Base-by-base conservation (phyloP, 208 protist genomes). In the Crithidia bombi region DNA sequence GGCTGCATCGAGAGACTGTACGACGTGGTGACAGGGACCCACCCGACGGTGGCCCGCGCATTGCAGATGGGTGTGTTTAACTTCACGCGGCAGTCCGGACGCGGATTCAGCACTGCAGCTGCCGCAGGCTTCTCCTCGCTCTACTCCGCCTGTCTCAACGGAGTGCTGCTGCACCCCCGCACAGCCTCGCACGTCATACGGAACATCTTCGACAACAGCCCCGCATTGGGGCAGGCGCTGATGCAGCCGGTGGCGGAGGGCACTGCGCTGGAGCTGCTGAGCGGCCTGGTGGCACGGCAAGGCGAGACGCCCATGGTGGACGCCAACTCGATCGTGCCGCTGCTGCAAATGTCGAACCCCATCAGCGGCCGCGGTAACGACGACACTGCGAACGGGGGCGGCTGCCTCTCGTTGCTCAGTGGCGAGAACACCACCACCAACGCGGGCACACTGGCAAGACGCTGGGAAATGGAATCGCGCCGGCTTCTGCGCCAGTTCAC, bases 121-220 rank as follows among this genome's bases (percentile, higher is more conserved):
- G 5, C 55, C 0, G 17, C 36, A 3, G 70, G 38, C 10, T 41
- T 74, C 44, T 83, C 81, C 32, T 90, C 86, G 0, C 84, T 84
- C 5, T 96, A 94, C 61, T 72, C 91, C 21, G 69, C 83, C 17
- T 92, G 87, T 57, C 75, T 96, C 14, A 85, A 81, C 49, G 86
- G 83, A 15, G 86, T 92, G 12, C 68, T 96, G 44, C 75, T 92
- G 49, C 91, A 96, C 76, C 91, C 91, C 5, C 66, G 56, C 33
- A 81, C 67, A 5, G 89, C 84, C 0, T 54, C 81, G 0, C 67
- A 62, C 19, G 85, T 86, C 39, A 76, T 94, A 26, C 78, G 84
- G 25, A 96, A 96, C 68, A 67, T 91, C 17, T 79, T 78, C 47
- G 71, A 83, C 11, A 96, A 96, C 78, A 90, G 76, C 61, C 75